phyloP scores from a whole-genome alignment of 225 moss, liverwort and hornwort genomes.

The Rhytidiadelphus loreus region DNA sequence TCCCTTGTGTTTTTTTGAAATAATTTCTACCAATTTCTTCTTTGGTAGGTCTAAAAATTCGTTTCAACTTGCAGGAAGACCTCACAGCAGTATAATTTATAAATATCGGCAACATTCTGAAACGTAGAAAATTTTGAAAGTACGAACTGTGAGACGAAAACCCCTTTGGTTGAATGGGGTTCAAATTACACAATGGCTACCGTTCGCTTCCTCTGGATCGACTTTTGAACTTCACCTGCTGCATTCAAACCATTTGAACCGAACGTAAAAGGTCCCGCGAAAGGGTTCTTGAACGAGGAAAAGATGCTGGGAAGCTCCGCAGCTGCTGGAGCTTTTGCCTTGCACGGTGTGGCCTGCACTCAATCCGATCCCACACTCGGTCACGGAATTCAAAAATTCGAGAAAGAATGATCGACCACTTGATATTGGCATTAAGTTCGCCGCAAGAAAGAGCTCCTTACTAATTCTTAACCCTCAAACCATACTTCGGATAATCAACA shows the following conservation, averaged over 20 bases:
- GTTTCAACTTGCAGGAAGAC: not conserved
- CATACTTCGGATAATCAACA: not conserved
- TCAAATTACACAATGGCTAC: not conserved
- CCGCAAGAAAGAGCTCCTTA: not conserved
- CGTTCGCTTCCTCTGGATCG: not conserved
- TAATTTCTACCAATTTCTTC: not conserved
- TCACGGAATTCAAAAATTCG: not conserved
- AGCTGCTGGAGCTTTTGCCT: constrained; percentile 3
- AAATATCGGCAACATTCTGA: not conserved
- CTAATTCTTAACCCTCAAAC: not conserved
- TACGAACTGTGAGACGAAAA: not conserved
- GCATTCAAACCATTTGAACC: constrained; percentile 9
- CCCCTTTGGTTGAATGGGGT: not conserved
- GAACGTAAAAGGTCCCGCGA: constrained; percentile 6
- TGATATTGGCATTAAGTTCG: not conserved
- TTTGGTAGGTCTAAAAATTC: not conserved
- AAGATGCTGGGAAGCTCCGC: constrained; percentile 28
- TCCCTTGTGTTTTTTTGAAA: not conserved
- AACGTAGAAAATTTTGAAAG: not conserved
- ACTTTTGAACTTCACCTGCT: constrained; percentile 15
- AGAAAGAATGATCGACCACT: not conserved
- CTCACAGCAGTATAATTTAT: not conserved
- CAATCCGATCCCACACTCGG: not conserved
- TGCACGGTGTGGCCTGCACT: constrained; percentile 28
- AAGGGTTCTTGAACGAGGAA: constrained; percentile 42